Base-by-base conservation (phyloP, 352 stramenopile genomes). In the Phytopythium vexans region DNA sequence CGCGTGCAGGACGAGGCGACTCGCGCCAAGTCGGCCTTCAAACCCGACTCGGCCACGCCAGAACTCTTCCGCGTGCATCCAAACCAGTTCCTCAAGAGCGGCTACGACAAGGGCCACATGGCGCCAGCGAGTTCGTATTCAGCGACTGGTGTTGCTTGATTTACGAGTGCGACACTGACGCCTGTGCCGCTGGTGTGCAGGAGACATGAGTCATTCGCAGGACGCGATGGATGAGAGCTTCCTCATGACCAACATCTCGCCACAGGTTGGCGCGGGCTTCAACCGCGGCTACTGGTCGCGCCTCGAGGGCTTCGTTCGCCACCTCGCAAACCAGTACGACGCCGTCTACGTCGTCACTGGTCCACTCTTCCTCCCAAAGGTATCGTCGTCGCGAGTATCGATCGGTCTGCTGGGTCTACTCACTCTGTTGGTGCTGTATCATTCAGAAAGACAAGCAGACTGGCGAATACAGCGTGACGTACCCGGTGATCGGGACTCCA, bases 71-170 rank as follows among this genome's bases (percentile, higher is more conserved):
- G 88, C 32, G 91, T 96, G 15, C 77, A 92, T 14, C 85, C 94
- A 40, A 84, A 72, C 37, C 72, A 95, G 54, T 98, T 96, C 60
- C 58, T 79, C 31, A 89, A 96, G 49, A 96, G 74, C 42, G 95
- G 94, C 42, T 98, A 97, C 63, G 95, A 99, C 74, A 92, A 97
- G 42, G 95, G 95, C 27, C 95, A 98, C 62, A 71, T 98, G 53
- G 93, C 92, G 37, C 92, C 94, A 40, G 94, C 92, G 41, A 67
- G 85, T 83, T 70, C 52, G 68, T 60, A 31, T 49, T n/a, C 4
- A 32, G 15, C 11, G 3, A 8, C 27, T 15, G 16, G 34, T 41
- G 38, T 7, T 48, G 8, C 5, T 12, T 39, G 40, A 35, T 42
- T 31, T 16, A 16, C 15, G 38, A 4, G 2, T 27, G 11, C 57